A percentile compares a stretch with the other conserved stretches of the same genome.
phyloP scores from a whole-genome alignment of 163 green algal species.

The Chlorella variabilis region DNA sequence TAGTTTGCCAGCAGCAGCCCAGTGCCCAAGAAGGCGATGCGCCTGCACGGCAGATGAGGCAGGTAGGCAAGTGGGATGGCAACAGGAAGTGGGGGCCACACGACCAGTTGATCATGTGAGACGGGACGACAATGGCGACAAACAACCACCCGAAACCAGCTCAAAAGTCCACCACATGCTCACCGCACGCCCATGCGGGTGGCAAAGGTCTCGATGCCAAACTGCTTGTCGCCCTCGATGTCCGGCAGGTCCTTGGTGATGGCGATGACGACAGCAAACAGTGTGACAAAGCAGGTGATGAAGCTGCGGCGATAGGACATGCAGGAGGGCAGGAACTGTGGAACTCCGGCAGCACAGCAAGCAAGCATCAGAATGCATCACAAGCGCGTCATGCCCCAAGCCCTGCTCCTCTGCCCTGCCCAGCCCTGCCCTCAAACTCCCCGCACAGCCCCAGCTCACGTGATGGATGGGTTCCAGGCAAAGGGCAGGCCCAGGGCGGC shows the following conservation, averaged over 20 bases:
- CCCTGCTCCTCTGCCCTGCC: no score
- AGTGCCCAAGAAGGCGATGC: constrained; percentile 52
- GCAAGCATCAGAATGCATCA: not conserved
- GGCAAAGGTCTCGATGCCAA: constrained; percentile 95
- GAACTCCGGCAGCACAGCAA: not conserved
- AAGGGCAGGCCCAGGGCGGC: constrained; percentile 90
- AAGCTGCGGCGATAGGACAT: constrained; percentile 73
- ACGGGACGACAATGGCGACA: no score
- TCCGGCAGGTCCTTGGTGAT: constrained; percentile 99
- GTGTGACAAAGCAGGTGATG: constrained; percentile 97
- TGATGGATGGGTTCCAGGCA: constrained; percentile 84
- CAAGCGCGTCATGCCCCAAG: no score
- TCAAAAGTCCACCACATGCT: no score
- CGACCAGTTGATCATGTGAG: not conserved
- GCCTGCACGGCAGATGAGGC: constrained; percentile 61
- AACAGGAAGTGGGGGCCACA: not conserved
- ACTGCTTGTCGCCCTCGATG: constrained; percentile 93
- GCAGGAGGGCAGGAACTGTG: not conserved
- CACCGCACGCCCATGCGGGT: constrained; percentile 84
- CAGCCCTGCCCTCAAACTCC: no score
- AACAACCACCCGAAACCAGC: no score
- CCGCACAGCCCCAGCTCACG: no score
- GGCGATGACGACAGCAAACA: constrained; percentile 97
- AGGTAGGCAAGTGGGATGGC: not conserved
- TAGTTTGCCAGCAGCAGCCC: constrained; percentile 94